Conservation (phyloP, 148 eudicot genomes). For the Arbutus unedo region DNA sequence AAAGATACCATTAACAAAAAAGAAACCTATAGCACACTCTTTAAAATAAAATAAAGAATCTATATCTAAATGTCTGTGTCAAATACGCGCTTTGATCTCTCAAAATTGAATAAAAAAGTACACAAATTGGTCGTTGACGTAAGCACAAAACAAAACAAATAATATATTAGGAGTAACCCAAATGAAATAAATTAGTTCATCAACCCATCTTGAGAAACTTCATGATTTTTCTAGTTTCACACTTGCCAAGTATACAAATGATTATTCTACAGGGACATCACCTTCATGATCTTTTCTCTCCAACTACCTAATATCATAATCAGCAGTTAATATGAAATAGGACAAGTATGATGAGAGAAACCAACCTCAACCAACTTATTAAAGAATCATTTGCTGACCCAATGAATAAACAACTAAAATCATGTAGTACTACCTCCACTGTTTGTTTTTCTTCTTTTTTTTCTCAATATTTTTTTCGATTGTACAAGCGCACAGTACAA, state of each 20-base stretch:
- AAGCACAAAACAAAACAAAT: background rate
- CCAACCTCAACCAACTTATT: slow-evolving; percentile 1
- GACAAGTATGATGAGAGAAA: background rate
- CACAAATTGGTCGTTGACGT: background rate
- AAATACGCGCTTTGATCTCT: background rate
- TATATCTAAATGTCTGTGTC: too few relatives aligned
- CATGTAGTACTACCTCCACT: background rate
- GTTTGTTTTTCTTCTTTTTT: background rate
- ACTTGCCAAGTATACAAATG: background rate
- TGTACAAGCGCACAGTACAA: background rate
- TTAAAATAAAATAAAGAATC: too few relatives aligned
- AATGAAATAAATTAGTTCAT: background rate
- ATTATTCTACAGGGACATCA: too few relatives aligned
- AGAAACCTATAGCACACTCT: background rate
- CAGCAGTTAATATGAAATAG: background rate
- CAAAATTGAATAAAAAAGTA: background rate
- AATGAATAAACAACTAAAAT: background rate
- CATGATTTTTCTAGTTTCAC: background rate
- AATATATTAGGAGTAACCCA: background rate
- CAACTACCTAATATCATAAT: slow-evolving; percentile 5
- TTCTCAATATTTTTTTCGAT: background rate
- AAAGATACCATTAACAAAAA: background rate
- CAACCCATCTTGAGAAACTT: background rate
- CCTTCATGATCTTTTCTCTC: background rate
- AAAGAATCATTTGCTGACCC: background rate